Percentiles rank a stretch among this genome's conserved stretches.
Evolutionary conservation across 345 rosid species (phyloP).

Genomic region (Eucalyptus cloeziana): DNA sequence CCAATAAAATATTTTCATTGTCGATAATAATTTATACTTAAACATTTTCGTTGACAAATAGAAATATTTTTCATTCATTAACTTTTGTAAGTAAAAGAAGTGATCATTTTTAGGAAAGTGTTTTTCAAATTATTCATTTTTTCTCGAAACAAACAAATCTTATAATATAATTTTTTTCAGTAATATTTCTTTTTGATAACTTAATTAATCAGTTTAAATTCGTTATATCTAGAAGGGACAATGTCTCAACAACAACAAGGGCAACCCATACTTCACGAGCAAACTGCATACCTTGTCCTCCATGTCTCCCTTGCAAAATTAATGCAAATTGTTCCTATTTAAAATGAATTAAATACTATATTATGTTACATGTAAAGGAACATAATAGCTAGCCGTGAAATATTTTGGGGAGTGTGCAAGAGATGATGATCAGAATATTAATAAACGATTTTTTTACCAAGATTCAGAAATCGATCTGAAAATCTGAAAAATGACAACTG

Average conservation of each 20-base stretch:
- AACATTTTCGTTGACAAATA: no score
- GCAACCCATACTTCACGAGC: neutral
- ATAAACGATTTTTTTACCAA: neutral
- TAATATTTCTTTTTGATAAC: neutral
- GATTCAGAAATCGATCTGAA: neutral
- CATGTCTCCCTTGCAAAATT: neutral
- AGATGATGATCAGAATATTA: neutral
- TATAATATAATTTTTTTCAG: neutral
- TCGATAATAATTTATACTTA: no score
- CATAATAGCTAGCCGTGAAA: neutral
- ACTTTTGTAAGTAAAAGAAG: no score
- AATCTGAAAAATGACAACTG: neutral
- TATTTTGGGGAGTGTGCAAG: neutral
- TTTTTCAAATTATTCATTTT: no score
- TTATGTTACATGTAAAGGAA: neutral
- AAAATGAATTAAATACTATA: neutral
- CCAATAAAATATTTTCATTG: no score
- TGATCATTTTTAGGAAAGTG: rapidly evolving
- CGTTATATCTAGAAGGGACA: neutral
- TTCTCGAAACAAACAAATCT: rapidly evolving
- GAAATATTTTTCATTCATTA: neutral
- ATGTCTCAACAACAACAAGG: neutral
- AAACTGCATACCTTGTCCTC: neutral
- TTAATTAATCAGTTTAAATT: neutral
- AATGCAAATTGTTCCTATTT: neutral